Percentiles rank a stretch among this genome's conserved stretches.
These are phyloP conservation scores for Septoria linicola DNA, from an alignment of 2,329 filamentous ascomycete species.

Conservation along the genomic window DNA sequence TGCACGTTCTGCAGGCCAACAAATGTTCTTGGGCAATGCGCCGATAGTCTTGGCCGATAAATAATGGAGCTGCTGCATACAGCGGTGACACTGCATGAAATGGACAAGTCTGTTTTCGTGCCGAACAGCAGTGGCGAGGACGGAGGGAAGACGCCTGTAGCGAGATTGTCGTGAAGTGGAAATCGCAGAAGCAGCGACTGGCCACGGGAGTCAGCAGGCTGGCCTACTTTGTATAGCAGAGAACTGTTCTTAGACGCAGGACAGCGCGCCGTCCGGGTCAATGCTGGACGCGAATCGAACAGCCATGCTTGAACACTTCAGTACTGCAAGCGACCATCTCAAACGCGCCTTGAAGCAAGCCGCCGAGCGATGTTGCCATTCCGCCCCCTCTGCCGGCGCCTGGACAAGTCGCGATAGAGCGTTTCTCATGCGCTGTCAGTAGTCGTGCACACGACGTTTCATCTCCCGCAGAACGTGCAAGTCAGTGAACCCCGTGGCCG, in stretches of 20 bases:
- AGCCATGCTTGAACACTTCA: too few species aligned
- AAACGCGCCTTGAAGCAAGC: not conserved
- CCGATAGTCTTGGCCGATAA: not conserved
- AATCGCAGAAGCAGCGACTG: not conserved
- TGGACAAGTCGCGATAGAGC: not conserved
- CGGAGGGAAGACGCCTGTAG: not conserved
- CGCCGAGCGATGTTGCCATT: not conserved
- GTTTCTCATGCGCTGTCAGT: slow-evolving; percentile 3
- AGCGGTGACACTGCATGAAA: slow-evolving; percentile 1
- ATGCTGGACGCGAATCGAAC: slow-evolving; percentile 5
- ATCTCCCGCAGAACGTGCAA: not conserved
- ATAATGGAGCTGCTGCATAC: not conserved
- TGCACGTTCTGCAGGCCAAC: slow-evolving; percentile 10
- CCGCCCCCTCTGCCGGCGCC: not conserved
- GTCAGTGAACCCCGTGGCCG: not conserved
- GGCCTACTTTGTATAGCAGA: not conserved
- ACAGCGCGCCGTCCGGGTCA: not conserved
- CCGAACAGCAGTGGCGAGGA: not conserved
- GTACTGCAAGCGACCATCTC: not conserved
- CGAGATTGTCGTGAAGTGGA: not conserved
- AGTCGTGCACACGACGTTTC: slow-evolving; percentile 3
- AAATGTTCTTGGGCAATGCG: not conserved
- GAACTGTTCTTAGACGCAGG: slow-evolving; percentile 5
- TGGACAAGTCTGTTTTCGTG: not conserved
- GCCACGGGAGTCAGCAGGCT: not conserved